Evolutionary conservation across 2,329 filamentous ascomycete genomes (phyloP), one percentile per base, ranked within the genome.

Genomic region (Pestalotiopsis sp.): DNA sequence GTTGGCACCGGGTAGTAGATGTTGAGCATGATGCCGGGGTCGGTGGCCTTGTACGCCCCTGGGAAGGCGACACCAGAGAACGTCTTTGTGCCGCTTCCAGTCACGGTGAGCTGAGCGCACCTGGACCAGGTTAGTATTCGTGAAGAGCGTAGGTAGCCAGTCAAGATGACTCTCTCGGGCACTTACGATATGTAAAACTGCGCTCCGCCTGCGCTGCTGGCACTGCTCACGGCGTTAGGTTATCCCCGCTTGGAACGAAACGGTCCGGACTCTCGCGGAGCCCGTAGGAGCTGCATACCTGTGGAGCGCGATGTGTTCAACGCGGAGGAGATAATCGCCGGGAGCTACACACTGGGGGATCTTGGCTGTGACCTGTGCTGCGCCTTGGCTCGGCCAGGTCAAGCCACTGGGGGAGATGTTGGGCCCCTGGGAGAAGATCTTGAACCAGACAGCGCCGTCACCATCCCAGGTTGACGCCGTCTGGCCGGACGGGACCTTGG

Each of bases 231-330:
- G 36, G 31, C 17, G 27, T 20, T 62, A 27, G 27, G 5, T 52
- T 17, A 62, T 39, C 27, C 27, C 4, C 4, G n/a, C 14, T 14
- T 23, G 12, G 20, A 23, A 23, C 23, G 17, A 13, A 7, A 13
- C 57, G 14, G 23, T 17, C 57, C 7, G 57, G 23, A 13, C 23
- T 36, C 6, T 13, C 25, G 27, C 7, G 31, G 31, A 36, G 23
- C 52, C n/a, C n/a, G 45, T 20, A 27, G 52, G 20, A 59, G 23
- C 25, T 66, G 52, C 63, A 27, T 36, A 66, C 63, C 63, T 66
- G 25, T 86, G 84, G 11, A 86, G 79, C 3, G 79, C 84, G 66
- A 86, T 82, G 69, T 86, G 83, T 75, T 86, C 84, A 20, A 82
- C 81, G 14, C 84, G 81, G 4, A 86, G 74, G 31, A 86, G 80